Evolutionary conservation across 2,329 filamentous ascomycete species (phyloP), one percentile per base, ranked within the genome.

Genomic region (Hymenoscyphus fraxineus): DNA sequence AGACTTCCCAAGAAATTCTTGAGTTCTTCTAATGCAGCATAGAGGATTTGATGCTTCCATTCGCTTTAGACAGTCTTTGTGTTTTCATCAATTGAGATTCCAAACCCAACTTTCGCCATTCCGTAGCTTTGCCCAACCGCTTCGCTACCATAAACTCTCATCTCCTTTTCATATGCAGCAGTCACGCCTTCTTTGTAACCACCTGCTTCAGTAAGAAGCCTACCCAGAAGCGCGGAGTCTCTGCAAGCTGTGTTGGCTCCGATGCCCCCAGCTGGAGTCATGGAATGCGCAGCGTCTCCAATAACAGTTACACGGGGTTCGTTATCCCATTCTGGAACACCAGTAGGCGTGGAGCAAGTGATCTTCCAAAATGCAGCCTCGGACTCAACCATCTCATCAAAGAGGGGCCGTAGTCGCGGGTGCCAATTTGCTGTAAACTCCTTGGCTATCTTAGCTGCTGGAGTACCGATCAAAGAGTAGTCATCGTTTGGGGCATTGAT

Each of bases 331-430:
- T 85, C 78, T 0, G 86, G 86, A 0, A 88, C 83, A 1, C 85
- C 85, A 0, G 78, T 78, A 0, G 85, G 86, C 0, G 79, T 81
- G 0, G 85, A 87, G 68, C 84, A 88, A 1, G 85, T 88, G 58
- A 89, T 88, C 69, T 87, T 88, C 84, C 85, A 88, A 68, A 89
- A 88, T 0, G 86, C 85, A 0, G 86, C 83, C 67, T 88, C 83
- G 0, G 74, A 67, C 63, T 81, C 82, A 5, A 77, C 72, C 83
- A 88, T 87, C 41, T 86, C 69, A 6, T 87, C 83, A 65, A 89
- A 83, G 0, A 89, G 74, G 1, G 84, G 80, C 71, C 78, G 81
- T 57, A 88, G 75, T 2, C 81, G 78, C 13, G 82, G 78, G 70
- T 87, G 79, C 86, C 86, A 89, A 40, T 82, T 72, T 16, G 76